These are phyloP conservation scores for Eimeria acervulina DNA, from an alignment of 169 alveolate species.

Conservation along the genomic window DNA sequence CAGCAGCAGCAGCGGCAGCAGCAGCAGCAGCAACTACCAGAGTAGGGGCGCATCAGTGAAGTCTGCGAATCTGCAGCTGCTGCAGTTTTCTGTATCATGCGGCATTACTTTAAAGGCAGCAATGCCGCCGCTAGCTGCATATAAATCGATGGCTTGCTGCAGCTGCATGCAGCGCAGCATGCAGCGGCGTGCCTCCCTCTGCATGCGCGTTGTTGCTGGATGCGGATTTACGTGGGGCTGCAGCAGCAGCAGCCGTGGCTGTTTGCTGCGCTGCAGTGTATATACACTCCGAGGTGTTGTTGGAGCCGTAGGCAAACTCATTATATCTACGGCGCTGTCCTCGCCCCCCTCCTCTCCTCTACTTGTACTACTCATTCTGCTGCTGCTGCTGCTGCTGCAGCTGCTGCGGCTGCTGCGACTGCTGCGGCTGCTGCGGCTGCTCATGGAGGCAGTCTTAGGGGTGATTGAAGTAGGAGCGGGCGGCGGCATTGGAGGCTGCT, in stretches of 20 bases:
- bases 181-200: background rate
- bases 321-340: background rate
- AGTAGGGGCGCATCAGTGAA: slow-evolving; percentile 12
- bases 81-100: background rate
- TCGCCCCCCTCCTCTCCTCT: background rate
- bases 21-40: background rate
- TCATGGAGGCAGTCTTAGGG: background rate
- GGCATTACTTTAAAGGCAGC: background rate
- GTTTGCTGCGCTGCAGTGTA: slow-evolving; percentile 44
- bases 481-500: background rate
- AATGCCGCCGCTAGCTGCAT: slow-evolving; percentile 8
- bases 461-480: background rate
- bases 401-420: background rate
- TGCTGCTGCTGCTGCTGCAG: slow-evolving; percentile 23
- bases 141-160: slow-evolving; percentile 32
- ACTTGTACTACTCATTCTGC: slow-evolving; percentile 15
- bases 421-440: background rate
- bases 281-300: background rate
- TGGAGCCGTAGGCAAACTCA: slow-evolving; percentile 17
- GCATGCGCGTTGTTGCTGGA: slow-evolving; percentile 48
- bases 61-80: background rate
- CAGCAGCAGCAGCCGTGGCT: slow-evolving; percentile 58
- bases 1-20: background rate
- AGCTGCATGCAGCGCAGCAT: slow-evolving; percentile 20
- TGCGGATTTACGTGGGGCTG: slow-evolving; percentile 4